phyloP scores from a whole-genome alignment of 2,329 filamentous ascomycete genomes.

The Diplodia scrobiculata region DNA sequence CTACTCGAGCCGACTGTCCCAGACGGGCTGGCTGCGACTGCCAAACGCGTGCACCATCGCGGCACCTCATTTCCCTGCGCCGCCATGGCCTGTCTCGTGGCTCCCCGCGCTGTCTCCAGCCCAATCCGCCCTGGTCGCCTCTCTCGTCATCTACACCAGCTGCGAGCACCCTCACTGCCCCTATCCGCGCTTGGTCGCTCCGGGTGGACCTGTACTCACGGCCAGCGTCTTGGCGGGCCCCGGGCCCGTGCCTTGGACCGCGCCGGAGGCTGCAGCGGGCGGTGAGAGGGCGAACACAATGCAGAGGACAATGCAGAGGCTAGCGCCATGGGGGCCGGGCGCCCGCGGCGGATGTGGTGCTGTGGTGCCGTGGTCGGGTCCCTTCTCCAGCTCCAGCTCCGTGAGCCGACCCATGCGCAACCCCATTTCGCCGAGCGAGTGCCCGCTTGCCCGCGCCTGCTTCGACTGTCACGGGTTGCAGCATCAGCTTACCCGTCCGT shows the following conservation, averaged over 20 bases:
- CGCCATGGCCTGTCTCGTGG: neutral
- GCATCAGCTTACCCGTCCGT: constrained; percentile 12
- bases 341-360: neutral
- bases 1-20: constrained; percentile 11
- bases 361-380: neutral
- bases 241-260: constrained; percentile 10
- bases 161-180: neutral
- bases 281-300: constrained; percentile 9
- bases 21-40: neutral
- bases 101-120: neutral
- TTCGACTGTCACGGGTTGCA: neutral
- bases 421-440: constrained; percentile 17
- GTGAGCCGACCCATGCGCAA: neutral
- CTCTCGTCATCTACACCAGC: neutral
- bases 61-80: constrained; percentile 5
- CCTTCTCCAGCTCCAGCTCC: constrained; percentile 17
- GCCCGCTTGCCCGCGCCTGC: neutral
- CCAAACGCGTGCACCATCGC: neutral
- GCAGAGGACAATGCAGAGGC: neutral
- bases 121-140: neutral
- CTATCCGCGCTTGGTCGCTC: constrained; percentile 5
- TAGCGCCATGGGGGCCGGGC: neutral
- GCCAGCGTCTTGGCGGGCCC: constrained; percentile 19
- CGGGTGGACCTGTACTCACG: neutral
- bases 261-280: constrained; percentile 3